Evolutionary conservation across 768 basidiomycete genomes (phyloP), one percentile per base, ranked within the genome.

Genomic region (Xerocomellus intermedius): DNA sequence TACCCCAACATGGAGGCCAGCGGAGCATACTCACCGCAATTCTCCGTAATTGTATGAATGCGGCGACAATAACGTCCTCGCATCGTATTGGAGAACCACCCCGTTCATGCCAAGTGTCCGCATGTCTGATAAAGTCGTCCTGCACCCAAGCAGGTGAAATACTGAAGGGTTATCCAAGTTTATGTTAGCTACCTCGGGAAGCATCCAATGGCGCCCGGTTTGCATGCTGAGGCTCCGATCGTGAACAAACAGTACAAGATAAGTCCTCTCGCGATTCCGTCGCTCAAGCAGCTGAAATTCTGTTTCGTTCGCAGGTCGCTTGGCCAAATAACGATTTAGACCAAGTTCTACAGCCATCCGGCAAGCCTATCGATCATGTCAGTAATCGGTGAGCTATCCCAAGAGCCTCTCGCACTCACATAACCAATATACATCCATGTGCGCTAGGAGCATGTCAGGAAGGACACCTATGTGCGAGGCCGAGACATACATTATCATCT

Each of bases 371-470:
- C 38, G 16, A 54, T 37, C 10, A 22, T 42, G 22, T 59, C 30
- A 59, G 42, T 24, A 42, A 54, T 30, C 38, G 47, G 28, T 48
- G n/a, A 22, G 16, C 10, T 10, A 52, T 54, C 52, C 45, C 21
- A 43, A 24, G 26, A 17, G 26, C 13, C 24, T 28, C 53, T 52
- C 39, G 48, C 17, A 75, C 84, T 68, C 71, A 88, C 89, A 71
- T 91, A 88, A 54, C 91, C 91, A 67, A 94, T 90, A 67, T 87
- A 93, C 50, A 82, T 87, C 91, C 91, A 94, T 13, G 90, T 91
- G 42, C 86, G 82, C 87, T 90, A 66, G 26, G 52, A 56, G 37
- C 36, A 53, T 47, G 42, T 67, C 55, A 72, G 55, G 4, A 56
- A 36, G 24, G 48, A 41, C 36, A 33, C 30, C 39, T 32, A 19